phyloP scores from a whole-genome alignment of 352 stramenopile genomes.

The Pythium periplocum region DNA sequence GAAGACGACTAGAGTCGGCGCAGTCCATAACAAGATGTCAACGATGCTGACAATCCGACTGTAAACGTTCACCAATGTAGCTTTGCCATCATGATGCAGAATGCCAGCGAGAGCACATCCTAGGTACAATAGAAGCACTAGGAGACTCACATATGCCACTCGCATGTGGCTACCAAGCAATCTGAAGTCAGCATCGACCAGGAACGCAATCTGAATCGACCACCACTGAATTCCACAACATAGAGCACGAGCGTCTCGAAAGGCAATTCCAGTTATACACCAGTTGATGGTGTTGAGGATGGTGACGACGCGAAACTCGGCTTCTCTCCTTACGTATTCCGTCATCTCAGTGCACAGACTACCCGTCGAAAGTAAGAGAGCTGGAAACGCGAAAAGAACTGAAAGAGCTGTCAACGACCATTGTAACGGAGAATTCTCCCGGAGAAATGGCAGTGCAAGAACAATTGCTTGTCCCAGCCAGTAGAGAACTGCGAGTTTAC shows the following conservation, averaged over 20 bases:
- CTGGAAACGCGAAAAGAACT: constrained; percentile 13
- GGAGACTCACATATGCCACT: too few relatives aligned
- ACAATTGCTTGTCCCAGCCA: constrained; percentile 11
- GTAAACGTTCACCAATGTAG: constrained; percentile 2
- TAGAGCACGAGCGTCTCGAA: constrained; percentile 13
- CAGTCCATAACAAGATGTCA: constrained; percentile 24
- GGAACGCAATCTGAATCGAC: constrained; percentile 17
- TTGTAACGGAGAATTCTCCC: not conserved
- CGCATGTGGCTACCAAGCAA: too few relatives aligned
- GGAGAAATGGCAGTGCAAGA: constrained; percentile 12
- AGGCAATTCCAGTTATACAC: constrained; percentile 8
- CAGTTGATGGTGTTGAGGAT: constrained; percentile 25
- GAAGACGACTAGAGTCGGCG: constrained; percentile 19
- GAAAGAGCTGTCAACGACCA: not conserved
- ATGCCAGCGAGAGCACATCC: too few relatives aligned
- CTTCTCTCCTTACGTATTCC: constrained; percentile 2
- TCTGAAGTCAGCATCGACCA: constrained; percentile 15
- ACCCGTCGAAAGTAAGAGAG: constrained; percentile 9
- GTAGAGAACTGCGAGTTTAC: constrained; percentile 2
- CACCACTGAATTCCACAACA: constrained; percentile 23
- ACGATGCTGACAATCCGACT: constrained; percentile 11
- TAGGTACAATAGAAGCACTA: too few relatives aligned
- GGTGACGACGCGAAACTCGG: constrained; percentile 21
- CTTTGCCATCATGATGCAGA: too few relatives aligned
- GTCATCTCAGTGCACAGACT: constrained; percentile 19